A percentile compares a stretch with the other conserved stretches of the same genome.
Conservation (phyloP, 1,284 basidiomycete genomes). For the Ceratobasidium sp. region DNA sequence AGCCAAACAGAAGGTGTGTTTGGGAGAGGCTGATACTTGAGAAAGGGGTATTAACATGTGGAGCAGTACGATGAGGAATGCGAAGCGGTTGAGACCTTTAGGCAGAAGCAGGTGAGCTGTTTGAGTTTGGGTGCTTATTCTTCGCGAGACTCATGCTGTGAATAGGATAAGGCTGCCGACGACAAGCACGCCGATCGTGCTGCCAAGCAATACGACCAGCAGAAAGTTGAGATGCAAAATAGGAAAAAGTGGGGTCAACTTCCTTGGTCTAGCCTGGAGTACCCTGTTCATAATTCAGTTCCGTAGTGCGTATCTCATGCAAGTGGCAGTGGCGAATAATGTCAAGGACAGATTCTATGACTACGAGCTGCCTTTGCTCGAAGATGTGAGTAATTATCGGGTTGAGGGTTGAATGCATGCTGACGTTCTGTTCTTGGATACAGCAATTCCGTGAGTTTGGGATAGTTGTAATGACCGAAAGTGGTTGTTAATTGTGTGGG, state of each 20-base stretch:
- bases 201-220: constrained; percentile 76
- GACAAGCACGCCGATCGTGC: constrained; percentile 79
- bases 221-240: constrained; percentile 77
- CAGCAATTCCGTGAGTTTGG: constrained; percentile 69
- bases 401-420: constrained; percentile 42
- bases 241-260: constrained; percentile 74
- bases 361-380: constrained; percentile 71
- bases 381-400: constrained; percentile 68
- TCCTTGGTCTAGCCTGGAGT: constrained; percentile 6
- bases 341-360: constrained; percentile 74
- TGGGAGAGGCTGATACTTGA: background rate
- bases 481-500: constrained; percentile 9
- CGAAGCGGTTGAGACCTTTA: constrained; percentile 70
- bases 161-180: constrained; percentile 70
- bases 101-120: constrained; percentile 75
- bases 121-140: background rate
- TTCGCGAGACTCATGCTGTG: background rate
- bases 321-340: constrained; percentile 72
- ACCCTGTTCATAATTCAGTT: background rate
- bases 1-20: constrained; percentile 75
- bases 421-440: constrained; percentile 42
- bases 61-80: constrained; percentile 81
- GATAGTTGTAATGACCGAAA: background rate
- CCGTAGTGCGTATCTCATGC: constrained; percentile 76
- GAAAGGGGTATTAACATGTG: background rate